Evolutionary conservation across 306 rosid genomes (phyloP).

Genomic region (Echinosophora koreensis): DNA sequence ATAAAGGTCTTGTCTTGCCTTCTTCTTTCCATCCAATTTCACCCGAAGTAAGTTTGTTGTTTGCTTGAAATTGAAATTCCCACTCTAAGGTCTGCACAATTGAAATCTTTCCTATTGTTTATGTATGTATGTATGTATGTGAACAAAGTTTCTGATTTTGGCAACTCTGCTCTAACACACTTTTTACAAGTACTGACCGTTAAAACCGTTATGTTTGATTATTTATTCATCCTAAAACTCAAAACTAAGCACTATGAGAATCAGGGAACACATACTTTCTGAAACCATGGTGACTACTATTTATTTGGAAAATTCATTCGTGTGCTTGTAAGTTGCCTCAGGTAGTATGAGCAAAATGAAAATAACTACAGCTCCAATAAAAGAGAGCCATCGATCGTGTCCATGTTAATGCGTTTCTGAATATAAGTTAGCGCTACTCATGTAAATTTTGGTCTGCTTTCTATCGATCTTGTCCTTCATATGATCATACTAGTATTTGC

Average conservation of each 20-base stretch:
- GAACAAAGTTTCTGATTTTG: too few relatives aligned
- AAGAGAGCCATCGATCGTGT: neutral
- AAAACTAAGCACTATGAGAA: neutral
- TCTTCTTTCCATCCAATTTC: too few relatives aligned
- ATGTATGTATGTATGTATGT: too few relatives aligned
- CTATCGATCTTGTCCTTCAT: neutral
- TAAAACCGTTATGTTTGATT: constrained; percentile 47
- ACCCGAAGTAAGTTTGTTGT: neutral
- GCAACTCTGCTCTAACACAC: neutral
- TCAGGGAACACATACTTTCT: constrained; percentile 11
- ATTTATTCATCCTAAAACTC: constrained; percentile 22
- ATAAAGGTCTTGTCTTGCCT: too few relatives aligned
- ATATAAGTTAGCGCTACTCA: neutral
- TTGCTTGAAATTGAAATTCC: neutral
- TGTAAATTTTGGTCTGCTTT: constrained; percentile 4
- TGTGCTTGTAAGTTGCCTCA: neutral
- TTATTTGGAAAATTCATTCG: neutral
- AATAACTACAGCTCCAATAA: neutral
- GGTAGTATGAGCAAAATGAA: neutral
- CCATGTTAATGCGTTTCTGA: neutral
- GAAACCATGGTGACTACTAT: neutral
- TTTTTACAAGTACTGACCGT: neutral
- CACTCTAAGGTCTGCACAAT: constrained; percentile 1
- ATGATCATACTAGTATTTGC: neutral
- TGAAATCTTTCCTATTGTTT: neutral